Conservation (phyloP, 495 filamentous ascomycete genomes). For the Penicillium samsonianum region DNA sequence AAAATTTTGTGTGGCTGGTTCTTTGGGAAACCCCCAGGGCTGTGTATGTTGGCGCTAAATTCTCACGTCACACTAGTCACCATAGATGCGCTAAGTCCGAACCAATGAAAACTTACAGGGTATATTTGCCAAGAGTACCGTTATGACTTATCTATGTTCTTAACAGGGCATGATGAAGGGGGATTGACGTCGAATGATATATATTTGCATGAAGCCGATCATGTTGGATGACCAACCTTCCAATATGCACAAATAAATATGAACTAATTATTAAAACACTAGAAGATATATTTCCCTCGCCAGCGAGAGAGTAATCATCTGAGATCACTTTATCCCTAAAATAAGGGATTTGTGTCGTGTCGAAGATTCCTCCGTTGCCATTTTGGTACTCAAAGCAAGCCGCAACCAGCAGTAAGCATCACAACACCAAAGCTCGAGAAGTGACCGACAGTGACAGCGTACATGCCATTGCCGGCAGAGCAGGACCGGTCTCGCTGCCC, state of each 20-base stretch:
- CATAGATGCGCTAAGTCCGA: background rate
- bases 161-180: background rate
- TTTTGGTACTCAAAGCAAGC: background rate
- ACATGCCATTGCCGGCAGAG: constrained; percentile 36
- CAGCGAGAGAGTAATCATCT: background rate
- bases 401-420: constrained; percentile 31
- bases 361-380: background rate
- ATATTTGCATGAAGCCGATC: background rate
- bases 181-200: background rate
- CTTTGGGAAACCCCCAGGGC: background rate
- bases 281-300: background rate
- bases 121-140: background rate
- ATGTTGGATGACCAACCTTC: constrained; percentile 18
- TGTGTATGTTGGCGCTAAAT: constrained; percentile 17
- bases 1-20: constrained; percentile 1
- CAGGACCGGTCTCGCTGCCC: constrained; percentile 35
- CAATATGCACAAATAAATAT: background rate
- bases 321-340: background rate
- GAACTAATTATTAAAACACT: background rate
- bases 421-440: constrained; percentile 35
- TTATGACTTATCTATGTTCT: background rate
- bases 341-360: background rate
- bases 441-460: constrained; percentile 32
- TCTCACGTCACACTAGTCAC: constrained; percentile 4
- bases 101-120: background rate